These are phyloP conservation scores for Plectosphaerella cucumerina DNA, from an alignment of 2,329 filamentous ascomycete species.

Conservation along the genomic window DNA sequence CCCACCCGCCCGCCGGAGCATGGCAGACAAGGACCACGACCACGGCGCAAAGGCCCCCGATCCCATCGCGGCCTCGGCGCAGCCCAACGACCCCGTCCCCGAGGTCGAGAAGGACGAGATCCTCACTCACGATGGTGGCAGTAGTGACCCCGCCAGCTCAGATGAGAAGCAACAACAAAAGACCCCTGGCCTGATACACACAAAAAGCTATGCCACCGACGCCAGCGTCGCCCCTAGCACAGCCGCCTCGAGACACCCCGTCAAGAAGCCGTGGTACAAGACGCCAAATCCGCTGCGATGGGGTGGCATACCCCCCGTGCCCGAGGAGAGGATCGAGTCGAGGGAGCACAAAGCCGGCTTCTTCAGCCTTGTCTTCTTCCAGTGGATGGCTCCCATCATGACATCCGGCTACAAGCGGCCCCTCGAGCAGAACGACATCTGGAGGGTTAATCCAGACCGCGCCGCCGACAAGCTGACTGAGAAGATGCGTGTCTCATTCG, in stretches of 20 bases:
- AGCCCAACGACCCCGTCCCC: conserved; percentile 13
- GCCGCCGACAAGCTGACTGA: conserved; percentile 65
- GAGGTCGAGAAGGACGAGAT: conserved; percentile 8
- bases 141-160: background rate
- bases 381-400: conserved; percentile 92
- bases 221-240: conserved; percentile 19
- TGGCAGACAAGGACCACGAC: conserved; percentile 9
- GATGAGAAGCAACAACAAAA: conserved; percentile 7
- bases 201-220: conserved; percentile 48
- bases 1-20: background rate
- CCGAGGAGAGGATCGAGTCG: conserved; percentile 48
- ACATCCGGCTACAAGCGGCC: conserved; percentile 77
- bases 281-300: conserved; percentile 58
- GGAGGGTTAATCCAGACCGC: conserved; percentile 79
- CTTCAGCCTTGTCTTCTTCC: conserved; percentile 73
- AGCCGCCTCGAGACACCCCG: conserved; percentile 27
- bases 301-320: conserved; percentile 52
- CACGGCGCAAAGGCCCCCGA: conserved; percentile 24
- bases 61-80: conserved; percentile 20
- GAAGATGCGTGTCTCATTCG: conserved; percentile 65
- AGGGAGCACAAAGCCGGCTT: conserved; percentile 70
- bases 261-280: conserved; percentile 59
- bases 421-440: conserved; percentile 81
- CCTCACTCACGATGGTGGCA: conserved; percentile 4
- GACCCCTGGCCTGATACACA: conserved; percentile 26